These are phyloP conservation scores for Rosa persica DNA, from an alignment of 306 rosid species.

Conservation along the genomic window DNA sequence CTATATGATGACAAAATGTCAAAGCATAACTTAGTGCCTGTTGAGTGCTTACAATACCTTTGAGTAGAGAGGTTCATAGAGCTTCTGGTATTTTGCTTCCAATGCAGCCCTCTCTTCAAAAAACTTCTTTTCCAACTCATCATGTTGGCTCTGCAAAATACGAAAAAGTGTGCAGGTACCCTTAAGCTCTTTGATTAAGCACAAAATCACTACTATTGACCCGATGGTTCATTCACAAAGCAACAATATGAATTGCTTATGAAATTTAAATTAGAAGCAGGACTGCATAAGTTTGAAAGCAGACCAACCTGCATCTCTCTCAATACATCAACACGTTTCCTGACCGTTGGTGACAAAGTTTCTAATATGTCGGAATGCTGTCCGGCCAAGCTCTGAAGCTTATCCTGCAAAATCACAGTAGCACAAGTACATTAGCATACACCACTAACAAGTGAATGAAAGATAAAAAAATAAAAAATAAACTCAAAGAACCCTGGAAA, in stretches of 20 bases:
- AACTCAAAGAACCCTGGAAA: neutral
- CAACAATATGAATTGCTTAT: neutral
- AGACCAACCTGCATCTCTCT: slow-evolving; percentile 71
- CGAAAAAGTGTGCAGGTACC: neutral
- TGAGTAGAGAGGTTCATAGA: slow-evolving; percentile 63
- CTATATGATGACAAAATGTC: slow-evolving; percentile 8
- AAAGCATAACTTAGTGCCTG: neutral
- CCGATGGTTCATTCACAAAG: neutral
- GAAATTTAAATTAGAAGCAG: neutral
- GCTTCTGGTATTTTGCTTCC: slow-evolving; percentile 79
- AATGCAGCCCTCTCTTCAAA: slow-evolving; percentile 82
- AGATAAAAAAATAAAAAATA: too few relatives aligned
- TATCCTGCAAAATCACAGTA: slow-evolving; percentile 42
- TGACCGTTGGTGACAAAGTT: slow-evolving; percentile 49
- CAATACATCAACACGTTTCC: slow-evolving; percentile 72
- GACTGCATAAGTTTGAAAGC: neutral
- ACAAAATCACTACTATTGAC: neutral
- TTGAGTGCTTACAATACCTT: slow-evolving; percentile 38
- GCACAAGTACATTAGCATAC: neutral
- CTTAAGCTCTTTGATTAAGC: neutral
- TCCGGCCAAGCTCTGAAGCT: slow-evolving; percentile 72
- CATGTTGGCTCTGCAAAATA: slow-evolving; percentile 57
- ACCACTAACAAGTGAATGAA: neutral
- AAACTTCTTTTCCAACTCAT: slow-evolving; percentile 62
- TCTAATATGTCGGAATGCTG: slow-evolving; percentile 66